phyloP scores from a whole-genome alignment of 192 early-diverging fungal genomes.

The Entomortierella lignicola region DNA sequence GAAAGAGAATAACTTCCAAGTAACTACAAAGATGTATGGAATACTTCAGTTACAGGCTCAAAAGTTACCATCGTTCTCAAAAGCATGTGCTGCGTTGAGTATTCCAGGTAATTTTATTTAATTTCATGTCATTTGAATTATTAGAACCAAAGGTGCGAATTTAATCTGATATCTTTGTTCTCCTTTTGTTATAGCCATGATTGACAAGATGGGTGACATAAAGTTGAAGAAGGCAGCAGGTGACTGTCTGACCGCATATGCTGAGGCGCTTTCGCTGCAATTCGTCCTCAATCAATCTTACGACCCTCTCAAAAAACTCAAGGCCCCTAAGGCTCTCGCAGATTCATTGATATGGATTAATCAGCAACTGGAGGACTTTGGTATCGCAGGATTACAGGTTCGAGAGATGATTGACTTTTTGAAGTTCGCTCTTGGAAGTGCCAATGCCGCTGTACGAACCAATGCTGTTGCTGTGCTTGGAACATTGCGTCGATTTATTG shows the following conservation, averaged over 20 bases:
- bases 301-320: constrained; percentile 79
- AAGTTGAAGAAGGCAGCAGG: constrained; percentile 90
- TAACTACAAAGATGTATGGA: constrained; percentile 79
- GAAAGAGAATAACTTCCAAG: constrained; percentile 99
- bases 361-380: constrained; percentile 89
- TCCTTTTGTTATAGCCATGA: constrained; percentile 61
- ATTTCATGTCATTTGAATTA: not conserved
- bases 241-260: constrained; percentile 81
- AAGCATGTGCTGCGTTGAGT: constrained; percentile 75
- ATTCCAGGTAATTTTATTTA: constrained; percentile 63
- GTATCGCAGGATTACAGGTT: constrained; percentile 80
- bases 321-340: constrained; percentile 91
- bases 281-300: constrained; percentile 86
- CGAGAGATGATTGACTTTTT: constrained; percentile 86
- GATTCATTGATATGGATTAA: constrained; percentile 92
- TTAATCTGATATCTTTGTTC: not conserved
- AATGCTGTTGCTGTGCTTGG: constrained; percentile 86
- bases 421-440: constrained; percentile 84
- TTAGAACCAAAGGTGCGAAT: not conserved
- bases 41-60: constrained; percentile 79
- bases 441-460: constrained; percentile 84
- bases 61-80: constrained; percentile 71
- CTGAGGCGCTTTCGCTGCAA: constrained; percentile 80
- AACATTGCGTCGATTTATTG: constrained; percentile 83
- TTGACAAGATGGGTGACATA: constrained; percentile 95